A percentile compares a stretch with the other conserved stretches of the same genome.
Conservation (phyloP, 2,329 filamentous ascomycete genomes). For the Penicillium sp. region DNA sequence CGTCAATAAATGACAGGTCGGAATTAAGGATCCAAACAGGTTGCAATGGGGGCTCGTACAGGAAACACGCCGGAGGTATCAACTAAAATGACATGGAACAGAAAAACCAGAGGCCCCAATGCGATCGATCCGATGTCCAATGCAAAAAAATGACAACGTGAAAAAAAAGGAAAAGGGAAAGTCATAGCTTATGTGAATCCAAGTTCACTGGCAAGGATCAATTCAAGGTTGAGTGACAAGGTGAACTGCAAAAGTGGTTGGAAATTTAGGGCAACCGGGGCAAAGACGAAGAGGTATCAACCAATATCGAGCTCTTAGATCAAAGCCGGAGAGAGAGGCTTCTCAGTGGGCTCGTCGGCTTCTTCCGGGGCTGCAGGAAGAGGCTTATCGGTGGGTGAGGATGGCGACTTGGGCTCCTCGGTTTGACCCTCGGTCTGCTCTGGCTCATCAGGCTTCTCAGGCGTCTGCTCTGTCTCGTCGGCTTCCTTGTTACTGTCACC, state of each 20-base stretch:
- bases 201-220: neutral
- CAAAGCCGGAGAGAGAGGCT: neutral
- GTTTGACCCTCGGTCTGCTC: slow-evolving; percentile 1
- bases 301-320: neutral
- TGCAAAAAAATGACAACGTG: neutral
- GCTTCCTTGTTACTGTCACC: neutral
- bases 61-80: slow-evolving; percentile 19
- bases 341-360: neutral
- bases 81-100: slow-evolving; percentile 6
- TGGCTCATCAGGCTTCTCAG: neutral
- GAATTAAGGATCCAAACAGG: slow-evolving; percentile 6
- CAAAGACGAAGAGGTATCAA: neutral
- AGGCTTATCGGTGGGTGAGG: neutral
- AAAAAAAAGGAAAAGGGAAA: neutral
- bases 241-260: too few species aligned
- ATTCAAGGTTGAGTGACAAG: neutral
- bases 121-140: slow-evolving; percentile 5
- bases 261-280: too few species aligned
- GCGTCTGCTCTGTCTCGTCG: neutral
- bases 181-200: neutral
- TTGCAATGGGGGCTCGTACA: slow-evolving; percentile 11
- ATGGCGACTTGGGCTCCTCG: slow-evolving; percentile 7
- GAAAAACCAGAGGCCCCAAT: slow-evolving; percentile 3
- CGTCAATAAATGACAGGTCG: slow-evolving; percentile 25
- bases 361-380: neutral